Evolutionary conservation across 202 grass and related monocot species (phyloP), one percentile per base, ranked within the genome.

Genomic region (Miscanthus sacchariflorus): DNA sequence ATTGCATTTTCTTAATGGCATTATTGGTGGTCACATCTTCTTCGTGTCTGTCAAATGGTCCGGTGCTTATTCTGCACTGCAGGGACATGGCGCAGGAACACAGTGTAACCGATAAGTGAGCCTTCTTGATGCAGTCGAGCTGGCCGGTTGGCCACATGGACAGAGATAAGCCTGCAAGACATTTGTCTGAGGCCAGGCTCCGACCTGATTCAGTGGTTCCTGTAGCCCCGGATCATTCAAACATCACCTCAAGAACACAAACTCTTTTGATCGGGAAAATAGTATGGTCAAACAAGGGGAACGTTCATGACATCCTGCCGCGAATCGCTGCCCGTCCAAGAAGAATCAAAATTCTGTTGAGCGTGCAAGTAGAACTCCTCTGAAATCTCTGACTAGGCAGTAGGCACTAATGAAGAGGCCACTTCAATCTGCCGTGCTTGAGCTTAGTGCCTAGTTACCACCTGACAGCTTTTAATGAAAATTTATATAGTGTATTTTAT

Each of bases 41-140:
- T 61, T 30, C 28, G 28, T 30, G 28, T 30, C 28, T 30, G 28
- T 25, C 38, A 48, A 40, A 46, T 27, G 74, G 74, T 78, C 78
- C 73, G 38, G 12, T 74, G 7, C 77, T 78, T 83, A 74, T 88
- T 88, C 27, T 64, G 25, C 63, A 39, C 46, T 61, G 49, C 30
- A 65, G 19, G 81, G 27, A 56, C 49, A 88, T 58, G 44, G 9
- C 71, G 74, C 43, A 14, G 5, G 3, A 58, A 61, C 28, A 59
- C 7, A 58, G 46, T 28, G 64, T 28, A 28, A 67, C 63, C 10
- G 63, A 28, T 66, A 68, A 38, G 64, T 13, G 64, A 58, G 52
- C 7, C 28, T 83, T 59, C 36, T 77, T 35, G 36, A 70, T 18
- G 46, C 72, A 25, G 13, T 39, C 35, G 49, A 88, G 64, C 87